A percentile compares a stretch with the other conserved stretches of the same genome.
phyloP scores from a whole-genome alignment of 2,329 filamentous ascomycete species.

The Penicillium sp. region DNA sequence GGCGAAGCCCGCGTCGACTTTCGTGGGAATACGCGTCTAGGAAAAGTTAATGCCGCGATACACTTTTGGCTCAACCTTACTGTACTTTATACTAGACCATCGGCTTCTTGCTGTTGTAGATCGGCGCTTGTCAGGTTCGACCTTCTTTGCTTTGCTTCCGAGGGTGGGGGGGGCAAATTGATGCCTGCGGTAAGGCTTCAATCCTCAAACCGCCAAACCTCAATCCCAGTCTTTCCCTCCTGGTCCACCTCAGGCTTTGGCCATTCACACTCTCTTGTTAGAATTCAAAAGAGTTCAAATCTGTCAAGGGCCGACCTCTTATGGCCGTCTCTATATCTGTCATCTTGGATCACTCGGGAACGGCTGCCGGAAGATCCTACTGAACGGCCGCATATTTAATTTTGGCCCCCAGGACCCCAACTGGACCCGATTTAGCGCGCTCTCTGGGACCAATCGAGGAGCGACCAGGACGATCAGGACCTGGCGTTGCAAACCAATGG shows the following conservation, averaged over 20 bases:
- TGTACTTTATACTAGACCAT: not conserved
- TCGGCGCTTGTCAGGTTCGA: not conserved
- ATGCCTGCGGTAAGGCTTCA: not conserved
- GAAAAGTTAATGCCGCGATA: not conserved
- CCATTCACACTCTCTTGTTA: no score
- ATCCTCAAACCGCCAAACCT: not conserved
- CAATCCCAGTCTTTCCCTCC: not conserved
- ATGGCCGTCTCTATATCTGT: no score
- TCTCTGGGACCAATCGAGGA: not conserved
- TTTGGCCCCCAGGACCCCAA: conserved; percentile 2
- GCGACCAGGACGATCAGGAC: not conserved
- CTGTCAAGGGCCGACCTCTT: no score
- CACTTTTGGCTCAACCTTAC: not conserved
- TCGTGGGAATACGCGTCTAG: not conserved
- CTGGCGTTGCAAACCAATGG: not conserved
- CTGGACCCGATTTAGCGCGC: not conserved
- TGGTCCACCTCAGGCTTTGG: no score
- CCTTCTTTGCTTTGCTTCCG: not conserved
- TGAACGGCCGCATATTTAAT: not conserved
- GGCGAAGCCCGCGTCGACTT: conserved; percentile 1
- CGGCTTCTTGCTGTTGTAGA: not conserved
- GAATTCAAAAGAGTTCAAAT: no score
- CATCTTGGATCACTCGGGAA: no score
- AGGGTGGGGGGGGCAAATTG: not conserved
- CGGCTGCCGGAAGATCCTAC: no score